Percentiles rank a stretch among this genome's conserved stretches.
phyloP scores from a whole-genome alignment of 495 filamentous ascomycete genomes.

The Amniculicola lignicola region DNA sequence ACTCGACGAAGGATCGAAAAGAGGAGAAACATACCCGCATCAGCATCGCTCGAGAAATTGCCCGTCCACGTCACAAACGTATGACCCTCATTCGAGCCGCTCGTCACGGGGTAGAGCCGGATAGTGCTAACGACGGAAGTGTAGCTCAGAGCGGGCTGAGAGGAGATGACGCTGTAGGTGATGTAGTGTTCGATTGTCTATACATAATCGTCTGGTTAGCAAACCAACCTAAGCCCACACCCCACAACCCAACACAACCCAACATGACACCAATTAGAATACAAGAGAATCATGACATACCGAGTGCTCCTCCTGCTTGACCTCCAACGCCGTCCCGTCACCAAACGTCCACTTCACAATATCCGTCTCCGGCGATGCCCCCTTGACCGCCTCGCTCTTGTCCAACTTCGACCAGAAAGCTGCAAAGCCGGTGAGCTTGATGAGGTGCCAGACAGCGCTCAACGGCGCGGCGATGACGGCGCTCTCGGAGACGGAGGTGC shows the following conservation, averaged over 20 bases:
- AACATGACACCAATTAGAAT: too few relatives aligned
- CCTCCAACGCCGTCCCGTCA: constrained; percentile 60
- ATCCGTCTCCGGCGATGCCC: constrained; percentile 58
- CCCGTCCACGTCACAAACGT: constrained; percentile 64
- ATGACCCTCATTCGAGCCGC: constrained; percentile 55
- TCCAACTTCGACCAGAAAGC: constrained; percentile 58
- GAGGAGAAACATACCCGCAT: constrained; percentile 59
- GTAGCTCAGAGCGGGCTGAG: constrained; percentile 57
- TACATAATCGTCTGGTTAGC: too few relatives aligned
- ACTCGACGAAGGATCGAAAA: too few relatives aligned
- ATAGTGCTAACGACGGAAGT: constrained; percentile 61
- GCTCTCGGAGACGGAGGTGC: constrained; percentile 61
- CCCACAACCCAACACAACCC: too few relatives aligned
- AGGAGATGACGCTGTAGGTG: constrained; percentile 64
- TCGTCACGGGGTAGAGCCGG: constrained; percentile 58
- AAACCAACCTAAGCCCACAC: too few relatives aligned
- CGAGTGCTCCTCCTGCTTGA: constrained; percentile 70
- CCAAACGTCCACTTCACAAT: constrained; percentile 63
- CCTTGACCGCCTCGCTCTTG: constrained; percentile 57
- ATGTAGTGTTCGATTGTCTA: constrained; percentile 68
- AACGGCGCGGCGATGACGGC: constrained; percentile 62
- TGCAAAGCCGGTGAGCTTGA: constrained; percentile 59
- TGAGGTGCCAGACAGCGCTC: constrained; percentile 62
- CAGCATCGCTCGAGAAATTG: constrained; percentile 65
- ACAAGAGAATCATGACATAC: constrained; percentile 44